Conservation (phyloP, 495 filamentous ascomycete genomes). For the Aspergillus heteromorphus region DNA sequence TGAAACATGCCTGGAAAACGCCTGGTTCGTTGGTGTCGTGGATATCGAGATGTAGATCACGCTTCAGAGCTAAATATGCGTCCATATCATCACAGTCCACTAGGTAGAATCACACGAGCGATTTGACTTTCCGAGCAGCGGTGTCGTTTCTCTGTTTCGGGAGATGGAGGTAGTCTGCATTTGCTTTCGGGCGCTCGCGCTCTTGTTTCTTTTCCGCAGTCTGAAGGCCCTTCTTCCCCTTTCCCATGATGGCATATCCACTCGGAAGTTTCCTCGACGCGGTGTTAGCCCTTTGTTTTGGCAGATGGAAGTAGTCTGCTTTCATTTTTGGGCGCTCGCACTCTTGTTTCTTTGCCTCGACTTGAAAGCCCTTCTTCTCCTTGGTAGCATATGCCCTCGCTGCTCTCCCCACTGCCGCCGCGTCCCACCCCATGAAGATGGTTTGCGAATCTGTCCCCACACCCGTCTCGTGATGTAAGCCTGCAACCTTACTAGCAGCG, state of each 20-base stretch:
- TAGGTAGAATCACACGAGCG: constrained; percentile 3
- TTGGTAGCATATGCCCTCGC: background rate
- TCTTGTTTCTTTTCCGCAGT: background rate
- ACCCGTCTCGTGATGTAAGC: constrained; percentile 1
- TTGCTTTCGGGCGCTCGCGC: no score
- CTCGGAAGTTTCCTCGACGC: no score
- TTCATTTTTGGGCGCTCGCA: no score
- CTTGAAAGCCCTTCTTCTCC: constrained; percentile 6
- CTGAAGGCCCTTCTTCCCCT: background rate
- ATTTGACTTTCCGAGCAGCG: background rate
- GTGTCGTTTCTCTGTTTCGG: background rate
- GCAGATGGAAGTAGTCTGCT: no score
- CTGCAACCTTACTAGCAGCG: background rate
- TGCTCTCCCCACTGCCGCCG: background rate
- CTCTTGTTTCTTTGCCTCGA: no score
- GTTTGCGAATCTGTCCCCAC: background rate
- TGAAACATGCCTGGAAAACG: constrained; percentile 1
- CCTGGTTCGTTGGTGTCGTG: constrained; percentile 2
- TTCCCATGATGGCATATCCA: no score
- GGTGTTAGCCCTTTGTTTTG: no score
- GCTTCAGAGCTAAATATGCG: background rate
- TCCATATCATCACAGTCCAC: constrained; percentile 6
- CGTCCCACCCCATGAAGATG: constrained; percentile 5
- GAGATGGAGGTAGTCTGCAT: background rate
- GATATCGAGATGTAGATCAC: background rate